Conservation (phyloP, 371 early-diverging fungal species). For the Actinomucor elegans region DNA sequence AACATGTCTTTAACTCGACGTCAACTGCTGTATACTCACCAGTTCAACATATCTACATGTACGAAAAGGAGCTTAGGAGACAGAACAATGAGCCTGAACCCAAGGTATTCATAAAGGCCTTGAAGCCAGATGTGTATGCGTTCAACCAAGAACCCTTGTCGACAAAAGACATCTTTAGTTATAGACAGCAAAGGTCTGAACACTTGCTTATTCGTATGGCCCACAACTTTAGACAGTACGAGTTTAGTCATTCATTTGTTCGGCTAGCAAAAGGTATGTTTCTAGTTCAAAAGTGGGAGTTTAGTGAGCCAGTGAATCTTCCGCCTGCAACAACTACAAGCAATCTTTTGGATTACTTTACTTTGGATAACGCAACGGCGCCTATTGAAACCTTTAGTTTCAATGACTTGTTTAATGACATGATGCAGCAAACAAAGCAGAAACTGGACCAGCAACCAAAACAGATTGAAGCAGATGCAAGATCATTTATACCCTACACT, state of each 20-base stretch:
- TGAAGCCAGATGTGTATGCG: neutral
- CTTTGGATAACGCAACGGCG: neutral
- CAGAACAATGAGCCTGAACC: neutral
- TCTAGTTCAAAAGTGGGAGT: conserved; percentile 28
- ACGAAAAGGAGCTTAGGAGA: neutral
- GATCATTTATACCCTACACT: conserved; percentile 31
- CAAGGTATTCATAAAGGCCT: too few relatives aligned
- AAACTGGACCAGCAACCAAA: neutral
- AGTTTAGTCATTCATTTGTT: conserved; percentile 8
- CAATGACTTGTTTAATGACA: conserved; percentile 3
- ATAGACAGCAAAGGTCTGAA: conserved; percentile 32
- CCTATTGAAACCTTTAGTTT: conserved; percentile 18
- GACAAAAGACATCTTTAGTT: conserved; percentile 9
- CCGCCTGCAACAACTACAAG: neutral
- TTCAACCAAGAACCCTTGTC: conserved; percentile 10
- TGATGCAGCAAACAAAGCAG: conserved; percentile 2
- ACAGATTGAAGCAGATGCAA: neutral
- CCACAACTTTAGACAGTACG: conserved; percentile 4
- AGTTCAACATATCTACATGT: neutral
- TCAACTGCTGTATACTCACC: conserved; percentile 3
- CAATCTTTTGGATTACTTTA: neutral
- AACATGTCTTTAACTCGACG: neutral
- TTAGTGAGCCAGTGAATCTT: neutral
- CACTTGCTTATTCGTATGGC: conserved; percentile 27
- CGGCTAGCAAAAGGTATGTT: conserved; percentile 32